Base-by-base conservation (phyloP, 345 rosid species). In the Luvunga scandens region DNA sequence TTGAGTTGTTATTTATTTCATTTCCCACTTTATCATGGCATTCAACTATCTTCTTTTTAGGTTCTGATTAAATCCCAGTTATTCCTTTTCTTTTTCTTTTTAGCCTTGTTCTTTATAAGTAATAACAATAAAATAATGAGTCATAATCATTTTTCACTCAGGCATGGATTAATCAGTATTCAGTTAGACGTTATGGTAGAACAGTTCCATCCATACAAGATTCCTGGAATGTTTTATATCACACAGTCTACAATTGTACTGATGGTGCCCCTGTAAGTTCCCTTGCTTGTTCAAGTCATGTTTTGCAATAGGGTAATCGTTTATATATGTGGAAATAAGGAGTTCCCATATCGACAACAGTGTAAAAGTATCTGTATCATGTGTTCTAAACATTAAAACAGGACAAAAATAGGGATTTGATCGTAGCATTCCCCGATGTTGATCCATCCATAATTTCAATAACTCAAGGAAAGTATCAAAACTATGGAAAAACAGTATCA, bases 321-420 rank as follows among this genome's bases (percentile, higher is more conserved):
- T 24, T 24, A 53, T 53, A 5, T 53, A 31, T 21, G 31, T 30
- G 1, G 38, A 30, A 64, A 19, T 24, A 38, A 28, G 45, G 7
- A 60, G 14, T 57, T 68, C 64, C 14, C 10, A 30, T 42, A n/a
- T 27, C 34, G 28, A 16, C 24, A 3, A 50, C 2, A 64, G 31
- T 3, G 42, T 48, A 55, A 45, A 25, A 60, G 65, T 19, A 21
- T 79, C 28, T 69, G 9, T 48, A 34, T 70, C 42, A 5, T 74
- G 22, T 76, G 24, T 71, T 57, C 19, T 53, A 5, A 25, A 60
- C 27, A 33, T 36, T 59, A 72, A 59, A 78, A 62, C 90, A 91
- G 95, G 92, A 91, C 83, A 91, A 91, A 86, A 91, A 91, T 80
- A 84, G 95, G 78, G 95, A 91, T 77, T 91, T 91, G 45, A 91